These are phyloP conservation scores for Leptodermis oblonga DNA, from an alignment of 257 asterid species.

Conservation along the genomic window DNA sequence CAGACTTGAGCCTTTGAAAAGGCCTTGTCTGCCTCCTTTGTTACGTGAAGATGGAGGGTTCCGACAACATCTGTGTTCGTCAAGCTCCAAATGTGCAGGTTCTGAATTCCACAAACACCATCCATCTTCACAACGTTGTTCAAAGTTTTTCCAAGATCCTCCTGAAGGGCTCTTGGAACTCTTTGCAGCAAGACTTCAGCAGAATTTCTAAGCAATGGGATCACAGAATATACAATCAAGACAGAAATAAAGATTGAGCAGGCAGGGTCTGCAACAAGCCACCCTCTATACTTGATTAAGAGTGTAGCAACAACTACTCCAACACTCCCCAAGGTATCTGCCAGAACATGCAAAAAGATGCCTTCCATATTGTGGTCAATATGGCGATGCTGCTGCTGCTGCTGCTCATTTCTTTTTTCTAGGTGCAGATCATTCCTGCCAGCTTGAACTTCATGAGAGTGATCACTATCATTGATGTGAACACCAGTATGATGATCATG, in stretches of 20 bases:
- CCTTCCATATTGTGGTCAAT: slow-evolving; percentile 99
- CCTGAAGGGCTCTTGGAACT: slow-evolving; percentile 77
- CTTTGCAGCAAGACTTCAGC: slow-evolving; percentile 87
- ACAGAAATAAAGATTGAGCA: slow-evolving; percentile 89
- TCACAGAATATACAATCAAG: slow-evolving; percentile 71
- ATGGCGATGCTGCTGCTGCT: slow-evolving; percentile 61
- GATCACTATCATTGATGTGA: slow-evolving; percentile 6
- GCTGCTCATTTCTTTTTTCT: slow-evolving; percentile 27
- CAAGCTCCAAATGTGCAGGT: slow-evolving; percentile 82
- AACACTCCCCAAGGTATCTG: slow-evolving; percentile 94
- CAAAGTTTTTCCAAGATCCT: slow-evolving; percentile 55
- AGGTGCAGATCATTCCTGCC: slow-evolving; percentile 10
- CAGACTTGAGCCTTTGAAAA: slow-evolving; percentile 44
- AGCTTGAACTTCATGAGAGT: slow-evolving; percentile 11
- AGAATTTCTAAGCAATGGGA: slow-evolving; percentile 88
- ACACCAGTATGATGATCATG: slow-evolving; percentile 18
- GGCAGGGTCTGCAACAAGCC: slow-evolving; percentile 96
- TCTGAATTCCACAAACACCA: slow-evolving; percentile 66
- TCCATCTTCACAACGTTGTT: slow-evolving; percentile 47
- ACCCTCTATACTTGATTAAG: slow-evolving; percentile 86
- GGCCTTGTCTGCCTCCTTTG: slow-evolving; percentile 48
- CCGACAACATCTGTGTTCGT: slow-evolving; percentile 82
- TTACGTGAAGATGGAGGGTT: slow-evolving; percentile 74
- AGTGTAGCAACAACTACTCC: slow-evolving; percentile 91
- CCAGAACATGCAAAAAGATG: slow-evolving; percentile 91